Evolutionary conservation across 345 rosid genomes (phyloP).

Genomic region (Salix udensis): DNA sequence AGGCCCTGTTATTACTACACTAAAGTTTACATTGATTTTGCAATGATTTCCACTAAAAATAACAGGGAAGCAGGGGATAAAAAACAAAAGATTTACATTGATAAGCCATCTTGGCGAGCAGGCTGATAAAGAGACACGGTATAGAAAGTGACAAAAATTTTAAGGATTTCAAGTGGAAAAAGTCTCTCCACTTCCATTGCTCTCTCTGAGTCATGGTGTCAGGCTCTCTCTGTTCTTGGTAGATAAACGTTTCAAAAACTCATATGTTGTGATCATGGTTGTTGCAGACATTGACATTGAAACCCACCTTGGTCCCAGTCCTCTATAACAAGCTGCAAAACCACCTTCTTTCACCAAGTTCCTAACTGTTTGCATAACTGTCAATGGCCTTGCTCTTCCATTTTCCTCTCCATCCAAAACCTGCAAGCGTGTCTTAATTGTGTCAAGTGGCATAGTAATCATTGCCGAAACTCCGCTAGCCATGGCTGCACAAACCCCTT

Average conservation of each 20-base stretch:
- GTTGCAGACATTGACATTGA: constrained; percentile 87
- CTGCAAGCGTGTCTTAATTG: constrained; percentile 80
- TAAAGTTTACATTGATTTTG: constrained; percentile 19
- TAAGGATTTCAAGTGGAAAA: background rate
- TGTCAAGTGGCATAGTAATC: constrained; percentile 82
- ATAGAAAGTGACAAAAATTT: constrained; percentile 2
- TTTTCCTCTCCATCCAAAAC: constrained; percentile 70
- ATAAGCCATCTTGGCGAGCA: constrained; percentile 3
- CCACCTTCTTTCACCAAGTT: constrained; percentile 76
- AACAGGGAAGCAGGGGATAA: background rate
- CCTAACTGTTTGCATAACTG: constrained; percentile 51
- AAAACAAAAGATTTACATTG: constrained; percentile 20
- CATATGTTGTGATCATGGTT: constrained; percentile 87
- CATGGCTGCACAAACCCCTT: constrained; percentile 67
- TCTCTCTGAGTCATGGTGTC: constrained; percentile 10
- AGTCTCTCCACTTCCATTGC: background rate
- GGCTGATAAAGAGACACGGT: constrained; percentile 3
- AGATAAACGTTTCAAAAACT: constrained; percentile 70
- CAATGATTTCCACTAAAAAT: constrained; percentile 10
- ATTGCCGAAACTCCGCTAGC: constrained; percentile 80
- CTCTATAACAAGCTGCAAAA: constrained; percentile 69
- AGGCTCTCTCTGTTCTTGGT: constrained; percentile 42
- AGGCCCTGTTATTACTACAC: constrained; percentile 14
- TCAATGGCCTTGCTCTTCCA: constrained; percentile 56
- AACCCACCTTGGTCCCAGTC: constrained; percentile 93